Evolutionary conservation across 2,329 filamentous ascomycete species (phyloP), one percentile per base, ranked within the genome.

Genomic region (Harringtonia aguacate): DNA sequence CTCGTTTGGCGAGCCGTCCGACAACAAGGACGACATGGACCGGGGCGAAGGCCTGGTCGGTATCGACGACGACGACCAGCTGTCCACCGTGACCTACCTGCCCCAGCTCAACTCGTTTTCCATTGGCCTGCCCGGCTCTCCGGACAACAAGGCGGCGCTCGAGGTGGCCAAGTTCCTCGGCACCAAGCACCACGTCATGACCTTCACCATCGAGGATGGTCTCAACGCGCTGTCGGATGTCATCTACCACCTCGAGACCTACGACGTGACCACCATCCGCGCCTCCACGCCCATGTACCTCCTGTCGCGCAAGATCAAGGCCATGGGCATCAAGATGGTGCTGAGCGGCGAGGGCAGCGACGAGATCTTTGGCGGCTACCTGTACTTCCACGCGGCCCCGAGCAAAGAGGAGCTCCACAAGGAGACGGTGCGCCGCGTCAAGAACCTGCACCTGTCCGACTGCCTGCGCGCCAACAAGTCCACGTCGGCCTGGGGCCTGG

Each of bases 311-410:
- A 98, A 98, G 75, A 98, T 98, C 74, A 98, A 98, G 75, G 92
- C 89, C 30, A 90, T 95, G 81, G 92, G 92, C 51, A 86, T 98
- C 60, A 98, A 98, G 79, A 98, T 98, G 92, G 92, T 98, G 46
- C 76, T 98, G 50, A 94, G 85, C 58, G 92, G 92, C 49, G 92
- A 98, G 68, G 92, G 92, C 40, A 92, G 85, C 58, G 92, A 98
- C 64, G 92, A 98, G 69, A 95, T 95, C 62, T 97, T 97, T 55
- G 92, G 92, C 50, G 92, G 92, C 43, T 98, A 98, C 66, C 79
- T 98, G 18, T 98, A 98, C 75, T 98, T 98, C 79, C 88, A 95
- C 66, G 85, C 83, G 49, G 92, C 92, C 3, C 92, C 92, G 20
- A 76, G 87, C 72, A 90, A 84, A 71, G 78, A 84, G 56, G 84